Base-by-base conservation (phyloP, 257 asterid genomes). In the Sherardia arvensis region DNA sequence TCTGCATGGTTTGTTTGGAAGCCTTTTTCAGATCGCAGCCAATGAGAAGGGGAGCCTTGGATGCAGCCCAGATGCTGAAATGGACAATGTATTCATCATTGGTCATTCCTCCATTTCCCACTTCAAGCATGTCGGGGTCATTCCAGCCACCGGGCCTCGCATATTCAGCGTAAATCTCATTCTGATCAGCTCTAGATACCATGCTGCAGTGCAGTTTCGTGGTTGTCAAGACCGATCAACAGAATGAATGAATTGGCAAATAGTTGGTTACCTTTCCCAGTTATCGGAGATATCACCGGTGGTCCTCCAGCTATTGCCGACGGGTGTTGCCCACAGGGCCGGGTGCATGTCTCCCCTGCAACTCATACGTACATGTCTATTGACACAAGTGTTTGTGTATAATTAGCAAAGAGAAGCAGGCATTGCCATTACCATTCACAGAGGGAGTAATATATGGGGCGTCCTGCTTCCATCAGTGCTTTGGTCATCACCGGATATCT, bases 71-170 rank as follows among this genome's bases (percentile, higher is more conserved):
- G 38, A 91, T 12, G 71, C 98, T 91, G 59, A 91, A 91, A 69
- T 88, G 98, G 58, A 86, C 74, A 8, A 86, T 83, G 55, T 88
- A 91, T 64, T 91, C 98, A 21, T 85, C 66, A 49, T 86, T 84
- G 1, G 92, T 84, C 96, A 91, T 91, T 58, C 98, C 96, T 65
- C 96, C 98, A 70, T 87, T 91, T 66, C 98, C 98, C n/a, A 91
- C 70, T 80, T 91, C 98, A 68, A 91, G 98, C 98, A 91, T 91
- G 75, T 91, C 96, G 3, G 98, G 98, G 72, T 88, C 98, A 40
- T 91, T 91, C 98, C 98, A 91, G 70, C 98, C 96, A 61, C 98
- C 98, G 2, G 96, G 95, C 71, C 90, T 81, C 8, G 96, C 96
- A 66, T 60, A 61, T 0, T 76, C 91, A n/a, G 98, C 94, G 57